Conservation (phyloP, 306 rosid species). For the Malus asiatica region DNA sequence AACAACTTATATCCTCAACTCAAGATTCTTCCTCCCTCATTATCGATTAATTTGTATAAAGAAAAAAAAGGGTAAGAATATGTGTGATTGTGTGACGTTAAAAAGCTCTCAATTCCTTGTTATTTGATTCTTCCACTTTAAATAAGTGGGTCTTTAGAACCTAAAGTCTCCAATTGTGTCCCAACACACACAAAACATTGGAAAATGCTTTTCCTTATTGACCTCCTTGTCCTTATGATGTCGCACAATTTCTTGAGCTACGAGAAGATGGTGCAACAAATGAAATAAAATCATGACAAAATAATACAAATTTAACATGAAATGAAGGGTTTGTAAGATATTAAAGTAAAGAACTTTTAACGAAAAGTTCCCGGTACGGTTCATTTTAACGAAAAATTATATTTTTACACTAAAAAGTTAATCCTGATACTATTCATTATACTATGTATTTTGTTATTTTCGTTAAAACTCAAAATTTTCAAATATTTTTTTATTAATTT, state of each 20-base stretch:
- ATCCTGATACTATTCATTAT: no score
- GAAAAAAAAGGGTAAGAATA: neutral
- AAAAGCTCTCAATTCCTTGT: neutral
- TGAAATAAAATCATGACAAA: neutral
- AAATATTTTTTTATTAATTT: no score
- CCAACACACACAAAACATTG: neutral
- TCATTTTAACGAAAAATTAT: no score
- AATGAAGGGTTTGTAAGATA: neutral
- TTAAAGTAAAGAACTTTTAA: no score
- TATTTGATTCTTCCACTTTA: neutral
- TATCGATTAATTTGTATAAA: neutral
- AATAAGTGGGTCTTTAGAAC: neutral
- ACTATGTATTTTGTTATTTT: no score
- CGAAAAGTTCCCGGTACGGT: no score
- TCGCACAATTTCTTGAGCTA: neutral
- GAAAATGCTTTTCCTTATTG: neutral
- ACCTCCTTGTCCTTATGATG: neutral
- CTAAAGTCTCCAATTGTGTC: neutral
- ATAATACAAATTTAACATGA: neutral
- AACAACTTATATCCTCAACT: no score
- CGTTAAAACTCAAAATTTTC: no score
- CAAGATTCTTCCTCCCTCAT: no score
- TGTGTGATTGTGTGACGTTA: neutral
- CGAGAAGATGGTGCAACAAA: neutral
- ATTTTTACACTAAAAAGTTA: no score